phyloP scores from a whole-genome alignment of 805 yeast species.

The Wickerhamiella lipophila region DNA sequence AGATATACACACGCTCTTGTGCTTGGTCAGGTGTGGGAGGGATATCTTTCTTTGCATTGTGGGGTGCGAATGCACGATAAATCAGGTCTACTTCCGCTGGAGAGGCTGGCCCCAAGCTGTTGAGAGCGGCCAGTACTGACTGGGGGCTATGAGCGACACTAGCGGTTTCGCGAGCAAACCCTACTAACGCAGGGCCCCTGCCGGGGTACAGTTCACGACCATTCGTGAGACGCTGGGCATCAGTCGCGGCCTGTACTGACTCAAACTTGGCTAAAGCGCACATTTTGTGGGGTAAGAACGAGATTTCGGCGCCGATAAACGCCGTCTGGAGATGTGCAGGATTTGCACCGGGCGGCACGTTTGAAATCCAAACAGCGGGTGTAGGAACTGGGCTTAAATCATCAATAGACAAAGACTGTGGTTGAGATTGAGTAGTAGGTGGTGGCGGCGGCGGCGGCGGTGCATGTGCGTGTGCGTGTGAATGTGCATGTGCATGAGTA shows the following conservation, averaged over 20 bases:
- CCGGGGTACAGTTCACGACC: conserved; percentile 79
- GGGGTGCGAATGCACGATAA: conserved; percentile 24
- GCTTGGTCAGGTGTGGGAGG: conserved; percentile 63
- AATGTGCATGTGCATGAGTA: neutral
- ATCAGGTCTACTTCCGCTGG: conserved; percentile 24
- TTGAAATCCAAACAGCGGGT: conserved; percentile 62
- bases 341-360: conserved; percentile 52
- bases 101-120: conserved; percentile 25
- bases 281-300: conserved; percentile 36
- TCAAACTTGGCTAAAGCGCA: conserved; percentile 61
- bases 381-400: conserved; percentile 21
- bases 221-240: conserved; percentile 62
- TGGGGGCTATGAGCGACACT: conserved; percentile 21
- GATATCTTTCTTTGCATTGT: conserved; percentile 25
- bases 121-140: conserved; percentile 26
- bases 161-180: conserved; percentile 52
- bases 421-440: neutral
- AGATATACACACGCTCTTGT: conserved; percentile 61
- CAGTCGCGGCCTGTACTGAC: conserved; percentile 60
- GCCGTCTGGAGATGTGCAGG: conserved; percentile 49
- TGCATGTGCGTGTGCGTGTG: too few species aligned
- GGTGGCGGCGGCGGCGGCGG: neutral
- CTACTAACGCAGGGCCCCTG: conserved; percentile 54
- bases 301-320: conserved; percentile 47
- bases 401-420: conserved; percentile 11